Base-by-base conservation (phyloP, 1,139 yeast genomes). In the Taphrina flavorubra region DNA sequence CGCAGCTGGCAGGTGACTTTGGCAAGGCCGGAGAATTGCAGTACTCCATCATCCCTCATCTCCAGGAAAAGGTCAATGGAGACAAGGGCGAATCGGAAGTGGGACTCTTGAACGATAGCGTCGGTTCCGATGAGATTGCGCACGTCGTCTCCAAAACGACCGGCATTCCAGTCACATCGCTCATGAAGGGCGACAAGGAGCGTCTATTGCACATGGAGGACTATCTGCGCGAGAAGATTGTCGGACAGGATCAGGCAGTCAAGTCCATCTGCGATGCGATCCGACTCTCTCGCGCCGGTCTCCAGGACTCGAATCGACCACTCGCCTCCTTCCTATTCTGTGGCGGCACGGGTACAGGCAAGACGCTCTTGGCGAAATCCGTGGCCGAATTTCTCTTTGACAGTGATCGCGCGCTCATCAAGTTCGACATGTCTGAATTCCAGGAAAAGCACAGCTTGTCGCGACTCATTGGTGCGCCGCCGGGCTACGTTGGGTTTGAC, bases 331-430 rank as follows among this genome's bases (percentile, higher is more conserved):
- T 94, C 78, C 88, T 94, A 88, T 94, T 94, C 78, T 81, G 94
- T 73, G 99, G 99, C 20, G 98, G 98, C 53, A 92, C 98, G 0
- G 99, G 99, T 79, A 92, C 97, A 0, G 99, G 99, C 79, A 94
- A 94, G 78, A 94, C 99, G 0, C 97, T 92, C 77, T 83, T 94
- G 68, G 92, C 98, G 7, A 94, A 94, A 78, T 87, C 95, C 0
- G 83, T 94, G 70, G 97, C 98, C 0, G 92, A 91, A 74, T 94
- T 94, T 74, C 80, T 94, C 74, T 94, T 94, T 79, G 94, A 92
- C 76, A 94, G 92, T 77, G 92, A 90, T 74, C 83, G 86, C 59
- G 85, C 97, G 6, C 92, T 94, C 39, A 86, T 92, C 44, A 83
- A 98, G 73, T 92, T 94, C 77, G 99, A 94, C 78, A 94, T 94